Conservation (phyloP, 805 yeast species). For the Metahyphopichia silvanorum region DNA sequence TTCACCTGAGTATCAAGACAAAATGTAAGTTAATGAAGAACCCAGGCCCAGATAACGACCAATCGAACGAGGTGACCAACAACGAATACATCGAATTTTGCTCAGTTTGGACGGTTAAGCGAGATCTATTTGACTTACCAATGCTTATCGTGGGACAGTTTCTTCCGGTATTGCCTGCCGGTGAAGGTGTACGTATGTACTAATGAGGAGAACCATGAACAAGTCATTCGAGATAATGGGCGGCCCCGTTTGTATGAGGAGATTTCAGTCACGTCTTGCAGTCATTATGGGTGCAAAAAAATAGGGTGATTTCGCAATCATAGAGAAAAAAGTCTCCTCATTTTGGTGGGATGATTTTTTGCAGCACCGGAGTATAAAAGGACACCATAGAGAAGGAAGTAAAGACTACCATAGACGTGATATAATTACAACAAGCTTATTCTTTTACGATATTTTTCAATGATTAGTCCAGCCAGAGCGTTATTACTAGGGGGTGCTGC, state of each 20-base stretch:
- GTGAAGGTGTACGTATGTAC: conserved; percentile 31
- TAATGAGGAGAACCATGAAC: conserved; percentile 8
- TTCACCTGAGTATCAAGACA: conserved; percentile 50
- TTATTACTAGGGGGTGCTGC: conserved; percentile 28
- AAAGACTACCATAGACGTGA: too few species aligned
- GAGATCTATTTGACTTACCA: conserved; percentile 82
- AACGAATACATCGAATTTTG: conserved; percentile 54
- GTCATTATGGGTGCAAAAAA: conserved; percentile 1
- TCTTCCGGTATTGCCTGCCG: conserved; percentile 53
- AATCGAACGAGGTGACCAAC: conserved; percentile 4
- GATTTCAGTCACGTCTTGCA: too few species aligned
- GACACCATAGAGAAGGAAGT: too few species aligned
- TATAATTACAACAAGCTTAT: too few species aligned
- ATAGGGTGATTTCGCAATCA: conserved; percentile 1
- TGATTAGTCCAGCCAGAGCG: conserved; percentile 20
- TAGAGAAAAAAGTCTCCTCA: conserved; percentile 1
- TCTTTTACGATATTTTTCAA: too few species aligned
- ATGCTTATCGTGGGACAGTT: conserved; percentile 82
- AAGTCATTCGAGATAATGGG: too few species aligned
- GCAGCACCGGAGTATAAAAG: too few species aligned
- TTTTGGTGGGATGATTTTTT: too few species aligned
- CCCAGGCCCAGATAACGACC: conserved; percentile 9
- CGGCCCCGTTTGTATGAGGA: too few species aligned
- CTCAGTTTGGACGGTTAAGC: conserved; percentile 80
- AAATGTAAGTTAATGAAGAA: conserved; percentile 46